Conservation (phyloP, 2,329 filamentous ascomycete species). For the Penicillium sp. region DNA sequence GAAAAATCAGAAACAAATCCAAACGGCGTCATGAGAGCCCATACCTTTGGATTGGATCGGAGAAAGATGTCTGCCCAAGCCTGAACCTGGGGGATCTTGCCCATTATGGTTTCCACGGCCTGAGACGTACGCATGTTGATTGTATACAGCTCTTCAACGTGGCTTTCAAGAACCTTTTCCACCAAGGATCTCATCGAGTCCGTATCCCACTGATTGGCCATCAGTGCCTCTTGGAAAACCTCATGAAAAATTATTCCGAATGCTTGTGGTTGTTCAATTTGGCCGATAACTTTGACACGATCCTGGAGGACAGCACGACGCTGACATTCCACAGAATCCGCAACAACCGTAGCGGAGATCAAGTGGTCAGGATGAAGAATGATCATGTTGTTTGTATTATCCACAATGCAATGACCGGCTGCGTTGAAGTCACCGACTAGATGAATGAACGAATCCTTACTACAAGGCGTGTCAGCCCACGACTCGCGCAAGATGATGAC, state of each 20-base stretch:
- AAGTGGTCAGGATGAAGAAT: conserved; percentile 95
- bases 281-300: conserved; percentile 85
- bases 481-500: conserved; percentile 78
- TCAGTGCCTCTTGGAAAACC: conserved; percentile 87
- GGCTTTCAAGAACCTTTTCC: conserved; percentile 67
- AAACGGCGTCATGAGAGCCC: conserved; percentile 17
- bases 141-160: conserved; percentile 86
- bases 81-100: conserved; percentile 79
- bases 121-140: conserved; percentile 74
- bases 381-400: conserved; percentile 81
- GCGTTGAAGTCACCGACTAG: conserved; percentile 75
- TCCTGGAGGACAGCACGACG: conserved; percentile 92
- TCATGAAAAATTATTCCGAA: conserved; percentile 95
- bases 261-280: conserved; percentile 75
- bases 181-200: conserved; percentile 68
- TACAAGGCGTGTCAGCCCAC: conserved; percentile 81
- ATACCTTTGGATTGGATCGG: conserved; percentile 66
- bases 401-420: conserved; percentile 74
- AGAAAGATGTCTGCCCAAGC: conserved; percentile 85
- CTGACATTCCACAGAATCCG: conserved; percentile 92
- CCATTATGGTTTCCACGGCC: conserved; percentile 76
- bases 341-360: conserved; percentile 90
- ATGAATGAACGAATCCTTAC: conserved; percentile 76
- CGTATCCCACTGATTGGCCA: conserved; percentile 77
- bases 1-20: conserved; percentile 31